These are phyloP conservation scores for Cutaneotrichosporon sp. DNA, from an alignment of 1,284 basidiomycete genomes.

Conservation along the genomic window DNA sequence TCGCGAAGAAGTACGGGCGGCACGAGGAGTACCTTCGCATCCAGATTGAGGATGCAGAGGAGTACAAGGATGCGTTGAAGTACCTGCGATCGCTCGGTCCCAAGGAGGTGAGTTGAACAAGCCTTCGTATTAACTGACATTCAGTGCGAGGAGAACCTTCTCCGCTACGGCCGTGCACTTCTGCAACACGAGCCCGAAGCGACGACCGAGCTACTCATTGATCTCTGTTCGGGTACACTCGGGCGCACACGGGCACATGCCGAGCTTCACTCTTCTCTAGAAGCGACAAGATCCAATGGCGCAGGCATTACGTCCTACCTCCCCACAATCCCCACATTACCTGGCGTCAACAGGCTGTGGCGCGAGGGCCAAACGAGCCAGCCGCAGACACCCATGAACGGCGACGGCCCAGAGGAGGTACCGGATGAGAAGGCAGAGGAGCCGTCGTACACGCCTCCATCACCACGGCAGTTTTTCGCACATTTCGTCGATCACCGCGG, in stretches of 20 bases:
- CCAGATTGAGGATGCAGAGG: slow-evolving; percentile 85
- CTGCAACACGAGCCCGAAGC: slow-evolving; percentile 74
- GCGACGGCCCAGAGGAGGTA: not conserved
- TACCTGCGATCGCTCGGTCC: slow-evolving; percentile 75
- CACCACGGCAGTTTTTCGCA: slow-evolving; percentile 82
- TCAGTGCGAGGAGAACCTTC: slow-evolving; percentile 63
- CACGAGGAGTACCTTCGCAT: slow-evolving; percentile 93
- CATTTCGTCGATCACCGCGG: slow-evolving; percentile 87
- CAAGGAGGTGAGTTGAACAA: slow-evolving; percentile 50
- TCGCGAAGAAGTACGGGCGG: slow-evolving; percentile 82
- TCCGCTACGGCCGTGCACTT: slow-evolving; percentile 76
- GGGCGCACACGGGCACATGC: slow-evolving; percentile 25
- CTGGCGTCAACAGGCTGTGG: slow-evolving; percentile 57
- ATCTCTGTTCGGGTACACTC: slow-evolving; percentile 72
- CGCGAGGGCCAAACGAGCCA: slow-evolving; percentile 1
- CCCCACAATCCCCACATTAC: not conserved
- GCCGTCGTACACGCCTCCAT: slow-evolving; percentile 57
- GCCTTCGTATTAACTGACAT: slow-evolving; percentile 48
- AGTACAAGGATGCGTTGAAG: slow-evolving; percentile 71
- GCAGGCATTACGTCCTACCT: slow-evolving; percentile 73
- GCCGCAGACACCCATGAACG: not conserved
- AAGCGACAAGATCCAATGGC: slow-evolving; percentile 34
- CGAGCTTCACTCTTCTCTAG: slow-evolving; percentile 10
- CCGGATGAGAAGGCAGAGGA: slow-evolving; percentile 3
- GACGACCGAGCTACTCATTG: slow-evolving; percentile 84